These are phyloP conservation scores for Aspergillus sp. DNA, from an alignment of 2,329 filamentous ascomycete species.

Conservation along the genomic window DNA sequence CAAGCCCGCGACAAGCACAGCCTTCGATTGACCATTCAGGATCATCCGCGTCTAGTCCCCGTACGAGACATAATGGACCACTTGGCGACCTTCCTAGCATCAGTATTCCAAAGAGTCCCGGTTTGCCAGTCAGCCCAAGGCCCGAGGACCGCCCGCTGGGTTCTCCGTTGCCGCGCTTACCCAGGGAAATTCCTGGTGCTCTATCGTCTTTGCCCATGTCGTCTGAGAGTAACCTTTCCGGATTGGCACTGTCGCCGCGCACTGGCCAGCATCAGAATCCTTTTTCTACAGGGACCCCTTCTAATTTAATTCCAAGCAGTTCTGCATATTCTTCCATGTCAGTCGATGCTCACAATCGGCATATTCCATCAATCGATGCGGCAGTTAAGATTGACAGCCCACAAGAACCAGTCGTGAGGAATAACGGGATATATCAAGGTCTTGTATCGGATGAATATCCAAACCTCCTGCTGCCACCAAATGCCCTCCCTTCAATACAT, in stretches of 20 bases:
- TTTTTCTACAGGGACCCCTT: constrained; percentile 50
- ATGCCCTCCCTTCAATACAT: constrained; percentile 81
- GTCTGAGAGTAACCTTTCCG: constrained; percentile 55
- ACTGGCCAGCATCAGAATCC: constrained; percentile 73
- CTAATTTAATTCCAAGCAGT: constrained; percentile 45
- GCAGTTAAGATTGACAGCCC: constrained; percentile 39
- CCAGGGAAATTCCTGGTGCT: constrained; percentile 50
- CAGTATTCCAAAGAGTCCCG: constrained; percentile 60
- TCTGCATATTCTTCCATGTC: constrained; percentile 34
- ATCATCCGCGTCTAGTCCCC: constrained; percentile 32
- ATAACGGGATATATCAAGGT: constrained; percentile 67
- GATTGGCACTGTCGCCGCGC: constrained; percentile 68
- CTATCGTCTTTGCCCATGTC: constrained; percentile 69
- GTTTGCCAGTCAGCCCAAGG: constrained; percentile 63
- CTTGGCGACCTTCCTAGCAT: constrained; percentile 43
- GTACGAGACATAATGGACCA: constrained; percentile 22
- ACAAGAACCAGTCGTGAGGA: constrained; percentile 29
- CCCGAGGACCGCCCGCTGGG: constrained; percentile 61
- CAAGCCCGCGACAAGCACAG: constrained; percentile 55
- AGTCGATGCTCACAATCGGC: constrained; percentile 17
- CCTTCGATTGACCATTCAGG: constrained; percentile 31
- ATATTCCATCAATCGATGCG: constrained; percentile 41
- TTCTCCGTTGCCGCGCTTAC: constrained; percentile 60
- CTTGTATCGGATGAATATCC: constrained; percentile 85
- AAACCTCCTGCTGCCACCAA: constrained; percentile 80